Evolutionary conservation across 1,139 yeast species (phyloP).

Genomic region (Yamadazyma triangularis): DNA sequence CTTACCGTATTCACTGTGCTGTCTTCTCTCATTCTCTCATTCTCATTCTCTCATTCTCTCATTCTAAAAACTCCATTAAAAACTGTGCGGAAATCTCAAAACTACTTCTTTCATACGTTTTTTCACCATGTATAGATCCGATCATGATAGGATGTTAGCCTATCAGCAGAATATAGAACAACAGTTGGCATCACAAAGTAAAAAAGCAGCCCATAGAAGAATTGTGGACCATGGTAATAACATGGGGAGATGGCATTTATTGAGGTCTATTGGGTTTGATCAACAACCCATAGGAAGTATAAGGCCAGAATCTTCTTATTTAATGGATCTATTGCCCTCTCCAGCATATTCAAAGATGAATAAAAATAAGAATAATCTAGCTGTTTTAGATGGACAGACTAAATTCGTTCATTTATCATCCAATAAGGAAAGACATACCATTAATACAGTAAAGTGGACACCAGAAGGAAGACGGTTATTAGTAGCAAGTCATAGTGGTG

Average conservation of each 20-base stretch:
- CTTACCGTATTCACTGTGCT: too few relatives aligned
- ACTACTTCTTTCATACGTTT: too few relatives aligned
- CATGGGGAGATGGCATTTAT: constrained; percentile 67
- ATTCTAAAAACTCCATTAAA: too few relatives aligned
- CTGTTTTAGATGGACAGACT: constrained; percentile 59
- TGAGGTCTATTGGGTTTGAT: constrained; percentile 50
- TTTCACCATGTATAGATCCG: constrained; percentile 6
- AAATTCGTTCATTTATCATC: constrained; percentile 89
- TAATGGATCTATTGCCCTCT: constrained; percentile 72
- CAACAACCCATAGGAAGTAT: constrained; percentile 52
- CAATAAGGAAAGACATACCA: constrained; percentile 88
- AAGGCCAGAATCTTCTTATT: constrained; percentile 74
- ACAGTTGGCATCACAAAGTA: constrained; percentile 43
- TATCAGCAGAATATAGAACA: constrained; percentile 39
- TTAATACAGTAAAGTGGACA: constrained; percentile 90
- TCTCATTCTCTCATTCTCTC: too few relatives aligned
- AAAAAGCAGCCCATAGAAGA: constrained; percentile 63
- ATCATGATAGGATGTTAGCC: constrained; percentile 14
- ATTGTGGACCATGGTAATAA: constrained; percentile 88
- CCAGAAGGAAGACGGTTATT: constrained; percentile 91
- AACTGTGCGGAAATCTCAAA: too few relatives aligned
- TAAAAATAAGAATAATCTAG: constrained; percentile 33
- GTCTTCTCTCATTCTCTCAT: too few relatives aligned
- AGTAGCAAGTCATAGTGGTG: constrained; percentile 92
- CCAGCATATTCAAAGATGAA: constrained; percentile 45